phyloP scores from a whole-genome alignment of 2,329 filamentous ascomycete genomes.

The Gaeumannomyces tritici region DNA sequence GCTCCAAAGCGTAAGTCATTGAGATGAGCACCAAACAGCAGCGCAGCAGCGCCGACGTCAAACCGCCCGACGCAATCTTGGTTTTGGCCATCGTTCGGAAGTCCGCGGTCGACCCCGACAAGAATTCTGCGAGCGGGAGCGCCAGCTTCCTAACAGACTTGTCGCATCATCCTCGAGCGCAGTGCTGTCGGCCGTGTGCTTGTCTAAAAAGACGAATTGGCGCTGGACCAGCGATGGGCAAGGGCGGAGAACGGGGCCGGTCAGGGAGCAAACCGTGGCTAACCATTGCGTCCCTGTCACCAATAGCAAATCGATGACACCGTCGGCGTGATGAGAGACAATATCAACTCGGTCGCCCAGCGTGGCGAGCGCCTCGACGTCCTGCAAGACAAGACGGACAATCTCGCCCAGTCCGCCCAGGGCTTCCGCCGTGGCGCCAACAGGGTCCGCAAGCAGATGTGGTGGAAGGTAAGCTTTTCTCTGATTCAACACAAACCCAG shows the following conservation, averaged over 20 bases:
- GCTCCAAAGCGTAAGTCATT: slow-evolving; percentile 71
- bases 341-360: slow-evolving; percentile 93
- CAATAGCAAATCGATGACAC: slow-evolving; percentile 92
- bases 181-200: too few relatives aligned
- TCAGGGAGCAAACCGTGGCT: background rate
- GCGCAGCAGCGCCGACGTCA: too few relatives aligned
- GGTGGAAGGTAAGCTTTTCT: slow-evolving; percentile 64
- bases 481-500: background rate
- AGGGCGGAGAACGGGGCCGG: background rate
- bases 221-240: background rate
- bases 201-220: background rate
- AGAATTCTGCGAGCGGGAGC: background rate
- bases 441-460: slow-evolving; percentile 94
- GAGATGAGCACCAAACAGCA: background rate
- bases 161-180: background rate
- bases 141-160: background rate
- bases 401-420: slow-evolving; percentile 84
- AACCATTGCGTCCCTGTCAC: background rate
- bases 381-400: slow-evolving; percentile 90
- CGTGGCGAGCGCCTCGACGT: slow-evolving; percentile 83
- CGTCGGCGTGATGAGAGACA: slow-evolving; percentile 89
- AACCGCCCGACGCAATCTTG: too few relatives aligned
- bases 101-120: background rate
- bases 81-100: background rate
- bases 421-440: slow-evolving; percentile 96